Evolutionary conservation across 1,284 basidiomycete genomes (phyloP).

Genomic region (Ceratobasidium sp.): DNA sequence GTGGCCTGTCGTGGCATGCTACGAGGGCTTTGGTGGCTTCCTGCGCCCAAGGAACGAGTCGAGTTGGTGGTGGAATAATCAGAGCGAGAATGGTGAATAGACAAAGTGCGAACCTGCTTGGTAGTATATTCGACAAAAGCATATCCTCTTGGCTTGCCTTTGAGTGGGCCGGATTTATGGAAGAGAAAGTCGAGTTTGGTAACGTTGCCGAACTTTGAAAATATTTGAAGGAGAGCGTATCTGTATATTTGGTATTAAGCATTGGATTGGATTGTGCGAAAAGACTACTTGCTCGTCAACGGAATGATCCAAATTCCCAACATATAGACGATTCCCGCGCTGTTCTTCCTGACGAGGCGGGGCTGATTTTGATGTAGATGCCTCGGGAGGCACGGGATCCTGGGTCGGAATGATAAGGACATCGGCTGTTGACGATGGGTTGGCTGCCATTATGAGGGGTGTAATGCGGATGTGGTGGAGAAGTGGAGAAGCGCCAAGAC

Average conservation of each 20-base stretch:
- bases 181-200: slow-evolving; percentile 93
- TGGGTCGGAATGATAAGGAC: slow-evolving; percentile 9
- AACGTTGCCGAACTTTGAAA: slow-evolving; percentile 90
- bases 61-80: slow-evolving; percentile 36
- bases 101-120: slow-evolving; percentile 70
- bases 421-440: slow-evolving; percentile 23
- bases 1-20: slow-evolving; percentile 77
- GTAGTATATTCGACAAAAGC: slow-evolving; percentile 89
- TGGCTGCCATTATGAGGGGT: slow-evolving; percentile 14
- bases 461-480: not conserved
- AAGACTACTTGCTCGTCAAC: slow-evolving; percentile 81
- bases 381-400: slow-evolving; percentile 9
- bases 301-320: slow-evolving; percentile 87
- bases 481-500: not conserved
- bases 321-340: slow-evolving; percentile 68
- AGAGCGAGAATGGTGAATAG: slow-evolving; percentile 43
- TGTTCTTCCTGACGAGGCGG: slow-evolving; percentile 22
- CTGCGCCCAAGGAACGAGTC: slow-evolving; percentile 56
- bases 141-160: slow-evolving; percentile 93
- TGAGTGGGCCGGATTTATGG: slow-evolving; percentile 87
- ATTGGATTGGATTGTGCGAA: not conserved
- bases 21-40: slow-evolving; percentile 84
- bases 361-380: slow-evolving; percentile 19
- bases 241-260: slow-evolving; percentile 53
- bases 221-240: slow-evolving; percentile 86